phyloP scores from a whole-genome alignment of 2,329 filamentous ascomycete species.

The Tolypocladium album region DNA sequence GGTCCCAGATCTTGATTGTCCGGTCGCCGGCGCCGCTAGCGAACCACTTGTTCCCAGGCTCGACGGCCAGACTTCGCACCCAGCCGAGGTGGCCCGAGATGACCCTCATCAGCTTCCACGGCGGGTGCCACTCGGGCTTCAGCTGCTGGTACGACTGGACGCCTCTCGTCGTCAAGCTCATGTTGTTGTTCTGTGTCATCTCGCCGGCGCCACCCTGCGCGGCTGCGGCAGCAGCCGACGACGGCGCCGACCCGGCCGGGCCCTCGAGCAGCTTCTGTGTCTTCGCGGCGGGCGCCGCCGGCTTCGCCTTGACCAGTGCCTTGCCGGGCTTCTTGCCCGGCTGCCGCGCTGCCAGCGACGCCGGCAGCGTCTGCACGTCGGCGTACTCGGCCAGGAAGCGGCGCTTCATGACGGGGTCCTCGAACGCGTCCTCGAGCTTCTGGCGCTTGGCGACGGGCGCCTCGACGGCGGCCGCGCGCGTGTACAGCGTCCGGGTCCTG shows the following conservation, averaged over 20 bases:
- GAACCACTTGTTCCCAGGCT: conserved; percentile 97
- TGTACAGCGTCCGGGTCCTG: conserved; percentile 20
- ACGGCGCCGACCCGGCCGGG: conserved; percentile 24
- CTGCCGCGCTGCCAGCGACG: conserved; percentile 69
- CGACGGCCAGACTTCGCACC: conserved; percentile 82
- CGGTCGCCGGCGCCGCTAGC: conserved; percentile 89
- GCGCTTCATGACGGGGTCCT: conserved; percentile 22
- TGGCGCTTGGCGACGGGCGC: conserved; percentile 23
- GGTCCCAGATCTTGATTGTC: conserved; percentile 98
- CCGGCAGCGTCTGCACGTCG: conserved; percentile 65
- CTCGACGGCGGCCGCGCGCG: conserved; percentile 12
- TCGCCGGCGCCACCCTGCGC: conserved; percentile 7
- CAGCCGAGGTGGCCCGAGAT: conserved; percentile 94
- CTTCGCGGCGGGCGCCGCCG: conserved; percentile 18
- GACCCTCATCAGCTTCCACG: conserved; percentile 97
- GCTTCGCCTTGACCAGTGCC: conserved; percentile 10
- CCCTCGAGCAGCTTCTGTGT: conserved; percentile 29
- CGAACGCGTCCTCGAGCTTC: conserved; percentile 23
- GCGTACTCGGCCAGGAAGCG: conserved; percentile 67
- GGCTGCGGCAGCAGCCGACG: conserved; percentile 19
- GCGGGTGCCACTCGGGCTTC: conserved; percentile 91
- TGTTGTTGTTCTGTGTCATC: conserved; percentile 12
- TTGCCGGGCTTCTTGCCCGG: conserved; percentile 33
- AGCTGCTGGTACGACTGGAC: conserved; percentile 26
- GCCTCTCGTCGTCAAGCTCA: conserved; percentile 20